Evolutionary conservation across 305 asterid genomes (phyloP), one percentile per base, ranked within the genome.

Genomic region (Fraxinus albicans): DNA sequence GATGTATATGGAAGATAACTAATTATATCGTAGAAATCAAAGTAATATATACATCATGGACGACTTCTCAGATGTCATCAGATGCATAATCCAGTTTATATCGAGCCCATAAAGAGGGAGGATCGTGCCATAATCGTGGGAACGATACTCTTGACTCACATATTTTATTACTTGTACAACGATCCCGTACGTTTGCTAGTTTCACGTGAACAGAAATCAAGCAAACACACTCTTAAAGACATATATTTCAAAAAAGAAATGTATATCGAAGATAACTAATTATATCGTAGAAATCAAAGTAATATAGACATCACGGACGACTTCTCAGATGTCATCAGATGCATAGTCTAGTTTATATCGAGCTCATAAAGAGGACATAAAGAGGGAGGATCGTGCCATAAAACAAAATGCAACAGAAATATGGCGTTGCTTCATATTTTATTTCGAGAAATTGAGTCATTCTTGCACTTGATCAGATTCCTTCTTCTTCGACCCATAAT

Each of bases 401-500:
- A 73, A 84, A 81, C 82, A 77, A 40, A 77, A 40, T 77, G 79
- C 69, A 53, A 65, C 69, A 78, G 82, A 69, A 75, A 70, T 25
- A 27, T 1, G 75, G 58, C 53, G 72, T 53, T 74, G 63, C 63
- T 53, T 65, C 9, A 2, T 72, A 79, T 80, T 83, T 73, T 6
- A 77, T 0, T 67, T 10, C 0, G 2, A 0, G 12, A 36, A 77
- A 76, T 27, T 50, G 69, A 80, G 75, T 93, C 87, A 95, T 73
- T 91, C 92, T 78, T 91, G 95, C 47, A 89, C 90, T 87, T 86
- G 90, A 81, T 89, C 92, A 8, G 91, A 31, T 81, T 94, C 89
- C 83, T 88, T 87, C 80, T 90, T 92, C 85, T 83, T 91, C 2
- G 95, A 88, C 85, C 90, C 40, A 75, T 85, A 6, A 82, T 92